Evolutionary conservation across 1,139 yeast species (phyloP).

Genomic region (Diutina ranongensis): DNA sequence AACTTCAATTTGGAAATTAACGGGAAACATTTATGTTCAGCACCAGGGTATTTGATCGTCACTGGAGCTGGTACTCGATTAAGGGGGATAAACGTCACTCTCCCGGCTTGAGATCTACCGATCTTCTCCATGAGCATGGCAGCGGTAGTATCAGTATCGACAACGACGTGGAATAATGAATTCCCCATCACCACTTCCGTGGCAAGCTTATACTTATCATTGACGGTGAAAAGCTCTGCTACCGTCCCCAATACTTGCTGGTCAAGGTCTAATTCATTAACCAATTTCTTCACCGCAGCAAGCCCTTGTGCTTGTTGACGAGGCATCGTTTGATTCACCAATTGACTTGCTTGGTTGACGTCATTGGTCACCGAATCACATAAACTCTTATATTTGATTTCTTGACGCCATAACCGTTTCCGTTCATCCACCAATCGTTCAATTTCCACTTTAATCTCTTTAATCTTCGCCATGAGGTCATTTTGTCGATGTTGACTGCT

Average conservation of each 20-base stretch:
- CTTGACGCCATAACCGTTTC: slow-evolving; percentile 72
- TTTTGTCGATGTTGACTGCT: slow-evolving; percentile 12
- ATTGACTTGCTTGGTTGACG: slow-evolving; percentile 43
- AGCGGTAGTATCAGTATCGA: slow-evolving; percentile 82
- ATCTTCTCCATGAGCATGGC: slow-evolving; percentile 67
- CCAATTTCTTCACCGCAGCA: slow-evolving; percentile 50
- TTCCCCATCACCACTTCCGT: slow-evolving; percentile 86
- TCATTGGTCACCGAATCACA: slow-evolving; percentile 46
- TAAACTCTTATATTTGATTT: slow-evolving; percentile 47
- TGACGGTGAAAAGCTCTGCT: slow-evolving; percentile 72
- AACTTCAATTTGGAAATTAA: slow-evolving; percentile 60
- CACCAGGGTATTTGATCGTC: slow-evolving; percentile 38
- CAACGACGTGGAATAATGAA: slow-evolving; percentile 78
- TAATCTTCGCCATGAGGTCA: slow-evolving; percentile 26
- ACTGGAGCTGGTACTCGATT: slow-evolving; percentile 44
- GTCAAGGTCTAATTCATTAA: slow-evolving; percentile 40
- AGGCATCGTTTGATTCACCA: slow-evolving; percentile 64
- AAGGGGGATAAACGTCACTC: slow-evolving; percentile 86
- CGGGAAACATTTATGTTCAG: slow-evolving; percentile 55
- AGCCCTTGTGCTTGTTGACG: slow-evolving; percentile 61
- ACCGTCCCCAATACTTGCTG: slow-evolving; percentile 70
- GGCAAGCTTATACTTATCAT: slow-evolving; percentile 75
- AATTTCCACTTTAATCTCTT: slow-evolving; percentile 9
- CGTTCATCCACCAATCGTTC: slow-evolving; percentile 46
- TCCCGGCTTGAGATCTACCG: slow-evolving; percentile 58